Evolutionary conservation across 257 asterid genomes (phyloP).

Genomic region (Schizonepeta tenuifolia): DNA sequence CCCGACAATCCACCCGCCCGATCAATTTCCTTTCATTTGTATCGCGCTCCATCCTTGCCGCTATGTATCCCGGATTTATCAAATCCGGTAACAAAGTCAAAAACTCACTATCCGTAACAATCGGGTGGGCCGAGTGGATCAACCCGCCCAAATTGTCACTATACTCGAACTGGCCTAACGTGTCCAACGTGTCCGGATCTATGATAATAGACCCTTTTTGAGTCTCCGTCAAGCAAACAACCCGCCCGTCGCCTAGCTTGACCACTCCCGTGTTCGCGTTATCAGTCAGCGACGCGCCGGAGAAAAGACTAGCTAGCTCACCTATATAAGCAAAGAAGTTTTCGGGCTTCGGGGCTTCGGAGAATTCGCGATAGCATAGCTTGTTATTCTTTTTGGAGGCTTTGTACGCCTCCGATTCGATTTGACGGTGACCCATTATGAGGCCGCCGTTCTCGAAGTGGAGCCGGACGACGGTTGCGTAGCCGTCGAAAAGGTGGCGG

Average conservation of each 20-base stretch:
- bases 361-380: constrained; percentile 84
- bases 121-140: constrained; percentile 95
- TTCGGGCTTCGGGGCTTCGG: constrained; percentile 79
- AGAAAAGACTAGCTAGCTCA: constrained; percentile 77
- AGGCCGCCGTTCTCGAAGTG: constrained; percentile 61
- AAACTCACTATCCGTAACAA: constrained; percentile 73
- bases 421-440: constrained; percentile 84
- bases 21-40: constrained; percentile 75
- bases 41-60: constrained; percentile 78
- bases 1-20: constrained; percentile 83
- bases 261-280: constrained; percentile 97
- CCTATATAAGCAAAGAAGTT: constrained; percentile 76
- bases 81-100: constrained; percentile 79
- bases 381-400: constrained; percentile 76
- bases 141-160: constrained; percentile 72
- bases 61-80: constrained; percentile 74
- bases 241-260: constrained; percentile 81
- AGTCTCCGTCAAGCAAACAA: constrained; percentile 90
- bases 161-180: constrained; percentile 66
- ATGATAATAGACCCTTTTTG: constrained; percentile 76
- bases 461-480: constrained; percentile 93
- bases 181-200: constrained; percentile 71
- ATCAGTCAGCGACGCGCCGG: constrained; percentile 91
- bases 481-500: constrained; percentile 98
- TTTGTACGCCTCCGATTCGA: constrained; percentile 84